Evolutionary conservation across 306 rosid genomes (phyloP), one percentile per base, ranked within the genome.

Genomic region (Styphnolobium japonicum): DNA sequence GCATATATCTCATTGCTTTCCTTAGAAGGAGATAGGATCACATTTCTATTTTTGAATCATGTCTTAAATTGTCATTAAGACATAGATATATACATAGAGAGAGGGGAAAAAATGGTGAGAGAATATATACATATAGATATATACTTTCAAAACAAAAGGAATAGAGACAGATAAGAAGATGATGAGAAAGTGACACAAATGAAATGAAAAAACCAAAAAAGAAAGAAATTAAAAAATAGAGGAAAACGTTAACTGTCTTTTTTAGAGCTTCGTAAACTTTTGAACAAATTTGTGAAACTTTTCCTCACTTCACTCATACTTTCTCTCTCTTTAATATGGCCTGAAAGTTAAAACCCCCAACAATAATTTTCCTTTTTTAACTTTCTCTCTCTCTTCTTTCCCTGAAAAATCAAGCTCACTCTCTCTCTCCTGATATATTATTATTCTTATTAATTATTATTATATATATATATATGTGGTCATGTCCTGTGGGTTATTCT

Each of bases 321-420:
- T 60, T 86, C 89, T 84, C 88, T 90, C 90, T 86, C 90, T 82
- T 80, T 85, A 84, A 84, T 75, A 68, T 73, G 81, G 80, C 90
- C 65, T 77, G 86, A 52, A 76, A 49, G 69, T 84, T 82, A 87
- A 48, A 76, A 48, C 71, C 75, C 39, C 78, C 40, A 79, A 4
- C 69, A 81, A 61, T 75, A 29, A 39, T 25, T 67, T 58, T 37
- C 7, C 1, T 58, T 51, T 72, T n/a, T 37, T 39, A 2, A 23
- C 37, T 52, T 63, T 42, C 69, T 73, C 29, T 55, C 66, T 55
- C 66, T 70, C 83, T 9, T 4, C 62, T 78, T 70, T 51, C 61
- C 42, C 51, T n/a, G 36, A 75, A 68, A 49, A 61, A 19, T 79
- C 69, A 76, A 83, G 43, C 34, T n/a, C 40, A 5, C 48, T 45